Percentiles rank a stretch among this genome's conserved stretches.
Evolutionary conservation across 805 yeast genomes (phyloP).

Genomic region (Lipomyces yamanashiensis): DNA sequence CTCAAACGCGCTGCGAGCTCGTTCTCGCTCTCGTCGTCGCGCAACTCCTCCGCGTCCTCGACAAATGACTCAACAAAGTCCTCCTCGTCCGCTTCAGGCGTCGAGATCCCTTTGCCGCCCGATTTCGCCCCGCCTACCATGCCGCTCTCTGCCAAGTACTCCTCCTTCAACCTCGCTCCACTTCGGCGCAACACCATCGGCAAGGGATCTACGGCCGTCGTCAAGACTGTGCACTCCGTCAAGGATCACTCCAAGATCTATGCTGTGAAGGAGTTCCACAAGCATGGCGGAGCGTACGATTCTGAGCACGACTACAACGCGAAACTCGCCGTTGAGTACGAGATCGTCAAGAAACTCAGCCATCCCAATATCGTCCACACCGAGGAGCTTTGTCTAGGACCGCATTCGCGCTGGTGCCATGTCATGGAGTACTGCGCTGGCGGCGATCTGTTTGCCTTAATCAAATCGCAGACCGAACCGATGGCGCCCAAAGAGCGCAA

Average conservation of each 20-base stretch:
- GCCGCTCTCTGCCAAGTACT: conserved; percentile 33
- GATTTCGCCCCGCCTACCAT: conserved; percentile 28
- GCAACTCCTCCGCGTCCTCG: conserved; percentile 4
- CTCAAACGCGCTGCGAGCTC: conserved; percentile 26
- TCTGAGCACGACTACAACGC: conserved; percentile 60
- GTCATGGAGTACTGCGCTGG: conserved; percentile 79
- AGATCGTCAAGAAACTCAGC: conserved; percentile 76
- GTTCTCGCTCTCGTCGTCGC: conserved; percentile 13
- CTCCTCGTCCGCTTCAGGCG: conserved; percentile 8
- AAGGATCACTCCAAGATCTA: conserved; percentile 48
- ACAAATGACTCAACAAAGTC: conserved; percentile 6
- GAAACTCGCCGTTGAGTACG: conserved; percentile 79
- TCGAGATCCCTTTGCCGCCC: conserved; percentile 23
- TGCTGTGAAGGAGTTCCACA: conserved; percentile 87
- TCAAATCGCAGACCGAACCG: conserved; percentile 71
- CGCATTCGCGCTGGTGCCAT: conserved; percentile 43
- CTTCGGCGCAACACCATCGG: conserved; percentile 39
- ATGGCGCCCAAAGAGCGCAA: conserved; percentile 85
- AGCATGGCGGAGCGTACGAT: conserved; percentile 64
- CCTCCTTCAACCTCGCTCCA: conserved; percentile 22
- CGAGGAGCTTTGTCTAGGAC: conserved; percentile 56
- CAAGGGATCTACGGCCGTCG: conserved; percentile 46
- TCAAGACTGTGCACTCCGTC: conserved; percentile 37
- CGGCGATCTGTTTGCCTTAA: conserved; percentile 80
- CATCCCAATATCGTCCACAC: conserved; percentile 80